Evolutionary conservation across 371 early-diverging fungal genomes (phyloP), one percentile per base, ranked within the genome.

Genomic region (Neoconidiobolus thromboides): DNA sequence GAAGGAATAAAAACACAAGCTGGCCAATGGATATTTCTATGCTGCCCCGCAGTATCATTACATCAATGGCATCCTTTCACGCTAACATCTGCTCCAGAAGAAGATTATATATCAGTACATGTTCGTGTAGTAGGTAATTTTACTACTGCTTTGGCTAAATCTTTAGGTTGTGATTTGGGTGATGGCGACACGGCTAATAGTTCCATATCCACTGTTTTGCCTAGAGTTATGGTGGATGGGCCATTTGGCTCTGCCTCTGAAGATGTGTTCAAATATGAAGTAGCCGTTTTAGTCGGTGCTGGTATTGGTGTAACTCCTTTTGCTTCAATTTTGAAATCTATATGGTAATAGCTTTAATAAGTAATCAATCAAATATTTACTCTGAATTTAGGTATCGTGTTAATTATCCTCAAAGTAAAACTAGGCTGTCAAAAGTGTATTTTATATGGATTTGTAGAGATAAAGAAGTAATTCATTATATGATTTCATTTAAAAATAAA

Each of bases 61-160:
- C 76, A 63, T 67, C 76, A 91, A 64, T 90, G 87, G 87, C 91
- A 91, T 65, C 91, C 91, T 5, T 89, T 89, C 66, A 90, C 90
- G 38, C 71, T 90, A 48, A 89, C 91, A 40, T 85, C 82, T 38
- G 83, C 87, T 26, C 89, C 88, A 1, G 78, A 85, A 64, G 89
- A 89, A 60, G 80, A 79, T 54, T 83, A 79, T 66, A 62, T 87
- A 39, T 79, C 81, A 37, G 69, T 91, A 46, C 89, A 89, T 68
- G 83, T 90, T 62, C 79, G 85, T 68, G 76, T 82, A 37, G 85
- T 74, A 10, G 89, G 88, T 48, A 85, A 83, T 71, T 91, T 85
- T 78, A 90, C 91, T n/a, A 73, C 74, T 40, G 69, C 68, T 60
- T 73, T 90, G 62, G 79, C 80, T 26, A 69, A 73, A 54, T 73